Percentiles rank a stretch among this genome's conserved stretches.
These are phyloP conservation scores for Ormosia emarginata DNA, from an alignment of 306 rosid species.

Conservation along the genomic window DNA sequence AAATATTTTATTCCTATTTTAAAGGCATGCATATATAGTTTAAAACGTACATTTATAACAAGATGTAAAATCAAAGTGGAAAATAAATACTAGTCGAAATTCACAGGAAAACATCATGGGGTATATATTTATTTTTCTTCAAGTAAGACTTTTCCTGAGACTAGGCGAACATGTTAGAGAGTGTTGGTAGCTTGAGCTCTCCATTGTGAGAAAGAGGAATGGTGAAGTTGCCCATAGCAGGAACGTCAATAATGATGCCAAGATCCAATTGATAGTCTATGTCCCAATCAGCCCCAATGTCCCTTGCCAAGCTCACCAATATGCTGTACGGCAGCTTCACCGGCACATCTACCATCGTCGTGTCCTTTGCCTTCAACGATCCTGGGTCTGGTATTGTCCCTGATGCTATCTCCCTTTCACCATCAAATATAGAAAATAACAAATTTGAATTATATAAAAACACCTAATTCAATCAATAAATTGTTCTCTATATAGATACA, in stretches of 20 bases:
- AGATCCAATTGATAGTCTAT: slow-evolving; percentile 67
- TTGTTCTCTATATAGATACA: too few relatives aligned
- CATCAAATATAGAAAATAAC: not conserved
- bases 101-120: not conserved
- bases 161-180: slow-evolving; percentile 39
- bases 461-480: not conserved
- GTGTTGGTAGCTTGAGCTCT: slow-evolving; percentile 72
- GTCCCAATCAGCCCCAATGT: slow-evolving; percentile 81
- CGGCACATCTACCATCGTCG: slow-evolving; percentile 56
- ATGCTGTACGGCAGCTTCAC: slow-evolving; percentile 67
- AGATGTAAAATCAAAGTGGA: not conserved
- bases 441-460: not conserved
- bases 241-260: slow-evolving; percentile 70
- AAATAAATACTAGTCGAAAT: not conserved
- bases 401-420: slow-evolving; percentile 57
- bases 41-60: not conserved
- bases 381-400: slow-evolving; percentile 88
- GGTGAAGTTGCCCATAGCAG: slow-evolving; percentile 63
- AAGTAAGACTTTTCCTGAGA: not conserved
- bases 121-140: not conserved
- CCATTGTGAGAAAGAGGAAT: slow-evolving; percentile 77
- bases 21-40: not conserved
- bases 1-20: not conserved
- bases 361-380: slow-evolving; percentile 52
- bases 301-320: slow-evolving; percentile 63